Evolutionary conservation across 2,329 filamentous ascomycete genomes (phyloP), one percentile per base, ranked within the genome.

Genomic region (Diaporthe australafricana): DNA sequence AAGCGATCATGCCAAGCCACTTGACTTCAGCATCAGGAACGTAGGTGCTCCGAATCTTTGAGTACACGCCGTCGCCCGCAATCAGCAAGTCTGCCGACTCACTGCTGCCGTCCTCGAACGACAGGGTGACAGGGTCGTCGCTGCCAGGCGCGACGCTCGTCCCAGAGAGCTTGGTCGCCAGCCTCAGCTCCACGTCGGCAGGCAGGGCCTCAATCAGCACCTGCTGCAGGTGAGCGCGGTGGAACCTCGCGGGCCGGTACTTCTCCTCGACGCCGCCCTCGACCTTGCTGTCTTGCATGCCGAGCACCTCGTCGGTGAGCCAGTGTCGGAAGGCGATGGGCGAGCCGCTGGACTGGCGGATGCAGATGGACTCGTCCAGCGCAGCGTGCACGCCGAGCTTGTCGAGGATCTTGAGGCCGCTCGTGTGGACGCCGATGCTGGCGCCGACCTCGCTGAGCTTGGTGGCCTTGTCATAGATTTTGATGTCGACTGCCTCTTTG

Each of bases 1-100:
- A 82, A 1, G 81, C 80, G 5, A 80, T 79, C 77, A 77, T 79
- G 5, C 81, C 81, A 20, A 79, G 81, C 81, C 81, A 83, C 69
- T 79, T 76, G 0, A 80, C 77, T 50, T 77, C 68, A 16, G 78
- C 80, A 8, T 75, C 62, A 17, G 63, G 50, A 20, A 47, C 52
- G 30, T 52, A 68, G 6, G n/a, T 22, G 14, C 30, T 40, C 62
- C 70, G 55, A 5, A 71, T 25, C 38, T 56, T 50, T 12, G 70
- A 71, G n/a, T 71, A 55, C 4, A 71, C 67, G 4, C 70, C 63
- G 25, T 68, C 70, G 14, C 50, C 62, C 11, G 62, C 74, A 22
- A 71, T 48, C 20, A 71, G 52, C 60, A 71, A 32, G 17, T 71
- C 70, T 12, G 63, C 63, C 6, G 14, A 8, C 6, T 48, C 62